phyloP scores from a whole-genome alignment of 495 filamentous ascomycete species.

The Letharia lupina region DNA sequence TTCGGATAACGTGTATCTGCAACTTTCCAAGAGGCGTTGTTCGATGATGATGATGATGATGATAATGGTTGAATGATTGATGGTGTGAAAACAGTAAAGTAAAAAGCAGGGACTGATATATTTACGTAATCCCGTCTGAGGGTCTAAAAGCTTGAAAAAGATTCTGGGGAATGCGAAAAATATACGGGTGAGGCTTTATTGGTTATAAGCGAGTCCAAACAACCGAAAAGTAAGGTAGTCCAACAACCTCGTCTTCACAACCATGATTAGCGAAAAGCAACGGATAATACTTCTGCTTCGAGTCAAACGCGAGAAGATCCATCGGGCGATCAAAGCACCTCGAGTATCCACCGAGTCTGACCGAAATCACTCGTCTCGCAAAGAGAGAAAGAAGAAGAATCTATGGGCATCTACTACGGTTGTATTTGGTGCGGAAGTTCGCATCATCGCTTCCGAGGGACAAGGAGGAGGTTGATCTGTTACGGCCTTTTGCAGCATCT shows the following conservation, averaged over 20 bases:
- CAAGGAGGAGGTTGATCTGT: background rate
- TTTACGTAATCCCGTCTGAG: background rate
- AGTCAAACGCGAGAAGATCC: background rate
- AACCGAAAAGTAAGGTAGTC: no score
- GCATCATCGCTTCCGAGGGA: background rate
- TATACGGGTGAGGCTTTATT: no score
- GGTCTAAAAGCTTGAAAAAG: no score
- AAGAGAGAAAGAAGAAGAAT: background rate
- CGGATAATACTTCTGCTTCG: background rate
- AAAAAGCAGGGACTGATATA: no score
- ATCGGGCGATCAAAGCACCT: background rate
- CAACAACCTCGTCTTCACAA: no score
- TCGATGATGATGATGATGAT: no score
- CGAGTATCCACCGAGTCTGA: background rate
- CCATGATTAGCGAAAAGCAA: background rate
- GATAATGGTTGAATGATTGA: no score
- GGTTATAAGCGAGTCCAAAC: no score
- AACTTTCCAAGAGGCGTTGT: no score
- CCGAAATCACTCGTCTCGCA: background rate
- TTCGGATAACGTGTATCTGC: background rate
- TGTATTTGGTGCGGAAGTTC: background rate
- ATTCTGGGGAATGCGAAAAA: no score
- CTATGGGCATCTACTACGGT: background rate
- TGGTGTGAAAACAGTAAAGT: no score
- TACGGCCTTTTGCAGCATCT: background rate